Evolutionary conservation across 495 filamentous ascomycete genomes (phyloP), one percentile per base, ranked within the genome.

Genomic region (Hypoxylon intermedium): DNA sequence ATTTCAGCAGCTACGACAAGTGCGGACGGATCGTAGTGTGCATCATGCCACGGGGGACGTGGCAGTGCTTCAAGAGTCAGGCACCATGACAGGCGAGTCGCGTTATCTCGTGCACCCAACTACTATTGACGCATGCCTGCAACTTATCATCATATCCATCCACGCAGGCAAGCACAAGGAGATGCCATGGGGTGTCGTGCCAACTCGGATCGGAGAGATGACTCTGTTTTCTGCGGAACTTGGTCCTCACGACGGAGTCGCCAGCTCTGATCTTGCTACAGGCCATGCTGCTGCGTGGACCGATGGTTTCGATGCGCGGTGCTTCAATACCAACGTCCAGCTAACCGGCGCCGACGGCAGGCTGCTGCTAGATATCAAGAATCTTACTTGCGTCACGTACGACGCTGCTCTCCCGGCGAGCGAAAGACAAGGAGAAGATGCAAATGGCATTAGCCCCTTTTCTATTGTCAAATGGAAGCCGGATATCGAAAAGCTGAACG

Each of bases 71-170:
- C 42, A 58, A 23, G 30, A 33, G 16, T 33, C 60, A 5, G 53
- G 40, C 7, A 33, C 31, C 3, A 64, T 64, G 54, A 30, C 38
- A 4, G 50, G 50, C 6, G 61, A 65, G 37, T 65, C 61, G 6
- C 69, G 63, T 9, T 74, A 73, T 49, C 40, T 79, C 1, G 53
- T 82, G 2, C 79, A 83, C 44, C 80, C 80, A 3, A 67, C 74
- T 0, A 75, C 72, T 7, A 65, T 77, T 0, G 75, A 76, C 46
- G 55, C 65, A 13, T 58, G 69, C 23, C 46, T 77, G 7, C 67
- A 67, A 7, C 50, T 56, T 2, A 55, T 50, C 30, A 59, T 72
- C 34, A 54, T 66, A 12, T 59, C 54, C 3, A 54, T 60, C n/a
- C 57, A 65, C 40, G 48, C 61, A 18, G 61, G 61, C 3, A 59